phyloP scores from a whole-genome alignment of 2,329 filamentous ascomycete genomes.

The Botrytis fabae region DNA sequence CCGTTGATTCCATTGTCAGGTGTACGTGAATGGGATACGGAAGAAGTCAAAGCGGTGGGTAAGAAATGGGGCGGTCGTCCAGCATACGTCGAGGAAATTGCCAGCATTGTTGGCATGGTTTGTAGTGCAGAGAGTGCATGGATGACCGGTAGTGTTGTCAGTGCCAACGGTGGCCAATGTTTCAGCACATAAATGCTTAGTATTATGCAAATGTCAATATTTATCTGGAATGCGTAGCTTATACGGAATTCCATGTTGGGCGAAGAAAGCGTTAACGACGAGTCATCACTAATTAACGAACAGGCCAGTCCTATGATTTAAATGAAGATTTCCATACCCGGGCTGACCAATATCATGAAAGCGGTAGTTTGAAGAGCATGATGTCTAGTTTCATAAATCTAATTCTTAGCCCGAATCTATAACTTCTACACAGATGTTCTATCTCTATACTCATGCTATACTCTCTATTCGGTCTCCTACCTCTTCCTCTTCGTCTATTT shows the following conservation, averaged over 20 bases:
- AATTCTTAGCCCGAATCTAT: neutral
- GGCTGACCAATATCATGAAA: no score
- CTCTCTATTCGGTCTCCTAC: no score
- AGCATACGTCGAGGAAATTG: slow-evolving; percentile 24
- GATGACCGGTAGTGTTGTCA: slow-evolving; percentile 25
- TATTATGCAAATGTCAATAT: neutral
- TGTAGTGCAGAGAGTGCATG: slow-evolving; percentile 25
- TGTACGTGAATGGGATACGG: slow-evolving; percentile 24
- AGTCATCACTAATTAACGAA: neutral
- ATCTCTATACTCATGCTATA: neutral
- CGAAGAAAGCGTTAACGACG: neutral
- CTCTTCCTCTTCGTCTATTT: neutral
- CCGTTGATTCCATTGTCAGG: slow-evolving; percentile 23
- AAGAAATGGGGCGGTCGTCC: slow-evolving; percentile 24
- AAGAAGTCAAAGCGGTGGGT: slow-evolving; percentile 22
- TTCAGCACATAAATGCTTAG: slow-evolving; percentile 11
- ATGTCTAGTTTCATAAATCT: neutral
- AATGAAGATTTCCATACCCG: neutral
- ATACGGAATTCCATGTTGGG: neutral
- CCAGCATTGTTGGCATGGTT: slow-evolving; percentile 26
- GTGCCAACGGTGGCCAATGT: slow-evolving; percentile 25
- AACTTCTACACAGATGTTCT: neutral
- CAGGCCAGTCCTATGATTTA: neutral
- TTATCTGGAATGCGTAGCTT: neutral
- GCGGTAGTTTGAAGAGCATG: neutral